Evolutionary conservation across 805 yeast species (phyloP).

Genomic region (Yarrowia sp.): DNA sequence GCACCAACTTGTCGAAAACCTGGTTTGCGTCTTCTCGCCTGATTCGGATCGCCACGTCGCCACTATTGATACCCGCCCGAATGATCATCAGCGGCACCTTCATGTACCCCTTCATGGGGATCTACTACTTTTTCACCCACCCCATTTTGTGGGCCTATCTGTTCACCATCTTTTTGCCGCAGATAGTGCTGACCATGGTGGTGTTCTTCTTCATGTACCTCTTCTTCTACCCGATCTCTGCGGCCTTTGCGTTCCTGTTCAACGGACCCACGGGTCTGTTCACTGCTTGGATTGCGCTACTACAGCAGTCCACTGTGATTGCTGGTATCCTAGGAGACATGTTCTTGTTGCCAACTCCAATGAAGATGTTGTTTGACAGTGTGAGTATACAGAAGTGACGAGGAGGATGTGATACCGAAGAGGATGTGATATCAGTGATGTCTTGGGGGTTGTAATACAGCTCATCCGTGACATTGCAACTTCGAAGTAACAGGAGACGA

Average conservation of each 20-base stretch:
- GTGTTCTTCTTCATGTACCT: constrained; percentile 53
- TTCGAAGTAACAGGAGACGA: no score
- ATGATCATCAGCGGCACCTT: constrained; percentile 46
- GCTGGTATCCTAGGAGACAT: constrained; percentile 55
- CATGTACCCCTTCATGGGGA: constrained; percentile 53
- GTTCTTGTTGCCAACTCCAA: constrained; percentile 58
- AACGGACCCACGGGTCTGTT: constrained; percentile 61
- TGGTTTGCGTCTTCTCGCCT: constrained; percentile 29
- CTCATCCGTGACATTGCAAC: no score
- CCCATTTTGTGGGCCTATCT: constrained; percentile 59
- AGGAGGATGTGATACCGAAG: not conserved
- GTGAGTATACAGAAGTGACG: constrained; percentile 45
- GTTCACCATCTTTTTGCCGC: constrained; percentile 57
- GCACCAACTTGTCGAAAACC: constrained; percentile 26
- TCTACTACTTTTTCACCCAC: constrained; percentile 53
- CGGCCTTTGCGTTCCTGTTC: constrained; percentile 53
- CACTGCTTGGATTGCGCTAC: constrained; percentile 55
- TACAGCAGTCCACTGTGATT: constrained; percentile 55
- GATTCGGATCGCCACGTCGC: constrained; percentile 40
- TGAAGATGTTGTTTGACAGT: constrained; percentile 57
- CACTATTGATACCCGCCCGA: constrained; percentile 45
- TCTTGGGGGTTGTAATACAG: no score
- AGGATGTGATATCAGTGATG: not conserved
- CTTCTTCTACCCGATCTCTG: constrained; percentile 56
- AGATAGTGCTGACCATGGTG: constrained; percentile 52